A percentile compares a stretch with the other conserved stretches of the same genome.
phyloP scores from a whole-genome alignment of 306 rosid genomes.

The barrel medic (Medicago truncatula) region DNA sequence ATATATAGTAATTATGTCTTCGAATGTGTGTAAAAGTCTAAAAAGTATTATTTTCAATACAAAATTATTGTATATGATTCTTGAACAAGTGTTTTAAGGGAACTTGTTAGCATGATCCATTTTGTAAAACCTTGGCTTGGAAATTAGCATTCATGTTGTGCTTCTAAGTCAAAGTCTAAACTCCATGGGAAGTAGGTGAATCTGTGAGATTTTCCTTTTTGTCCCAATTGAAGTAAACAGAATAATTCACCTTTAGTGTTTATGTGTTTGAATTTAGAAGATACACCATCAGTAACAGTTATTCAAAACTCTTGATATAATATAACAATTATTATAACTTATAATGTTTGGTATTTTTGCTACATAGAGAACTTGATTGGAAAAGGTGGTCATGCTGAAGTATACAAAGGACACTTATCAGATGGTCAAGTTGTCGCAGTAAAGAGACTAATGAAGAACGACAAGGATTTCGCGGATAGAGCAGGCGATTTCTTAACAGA shows the following conservation, averaged over 20 bases:
- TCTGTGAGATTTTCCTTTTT: conserved; percentile 1
- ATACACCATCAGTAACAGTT: background rate
- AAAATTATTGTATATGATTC: no score
- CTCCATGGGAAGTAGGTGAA: conserved; percentile 1
- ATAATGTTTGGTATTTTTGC: background rate
- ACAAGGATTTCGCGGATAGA: conserved; percentile 68
- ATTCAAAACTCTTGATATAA: background rate
- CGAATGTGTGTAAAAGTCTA: no score
- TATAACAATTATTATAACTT: conserved; percentile 6
- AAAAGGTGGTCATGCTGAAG: conserved; percentile 96
- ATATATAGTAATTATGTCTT: no score
- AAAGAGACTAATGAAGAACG: conserved; percentile 74
- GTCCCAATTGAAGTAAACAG: background rate
- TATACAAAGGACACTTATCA: conserved; percentile 68
- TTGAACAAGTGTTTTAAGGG: no score
- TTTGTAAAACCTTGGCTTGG: no score
- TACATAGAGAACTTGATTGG: conserved; percentile 80
- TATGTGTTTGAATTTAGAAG: conserved; percentile 14
- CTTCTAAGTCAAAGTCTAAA: background rate
- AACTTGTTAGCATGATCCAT: no score
- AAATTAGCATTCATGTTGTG: no score
- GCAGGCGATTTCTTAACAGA: conserved; percentile 82
- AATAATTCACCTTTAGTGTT: background rate
- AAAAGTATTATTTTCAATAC: no score
- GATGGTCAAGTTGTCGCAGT: conserved; percentile 84